Evolutionary conservation across 495 filamentous ascomycete species (phyloP).

Genomic region (Letharia columbiana): DNA sequence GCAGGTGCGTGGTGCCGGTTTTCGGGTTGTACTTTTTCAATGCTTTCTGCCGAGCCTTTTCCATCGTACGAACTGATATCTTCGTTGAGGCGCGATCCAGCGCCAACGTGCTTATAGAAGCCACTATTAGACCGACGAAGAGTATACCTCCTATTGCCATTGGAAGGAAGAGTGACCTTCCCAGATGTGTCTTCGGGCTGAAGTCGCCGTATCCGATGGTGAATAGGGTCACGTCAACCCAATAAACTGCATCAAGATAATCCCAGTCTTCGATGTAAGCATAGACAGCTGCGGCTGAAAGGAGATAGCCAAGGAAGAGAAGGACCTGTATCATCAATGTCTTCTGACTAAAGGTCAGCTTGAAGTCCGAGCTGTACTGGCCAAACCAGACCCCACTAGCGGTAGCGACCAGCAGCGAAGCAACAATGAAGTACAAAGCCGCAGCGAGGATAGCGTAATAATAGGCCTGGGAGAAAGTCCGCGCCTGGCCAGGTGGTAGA

Average conservation of each 20-base stretch:
- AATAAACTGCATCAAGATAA: slow-evolving; percentile 71
- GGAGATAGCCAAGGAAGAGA: slow-evolving; percentile 59
- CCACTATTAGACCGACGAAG: slow-evolving; percentile 73
- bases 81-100: slow-evolving; percentile 63
- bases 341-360: slow-evolving; percentile 59
- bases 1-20: slow-evolving; percentile 40
- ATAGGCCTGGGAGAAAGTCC: slow-evolving; percentile 58
- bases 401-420: slow-evolving; percentile 57
- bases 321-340: slow-evolving; percentile 83
- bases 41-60: slow-evolving; percentile 32
- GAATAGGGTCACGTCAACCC: slow-evolving; percentile 49
- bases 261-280: slow-evolving; percentile 62
- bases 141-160: slow-evolving; percentile 71
- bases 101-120: slow-evolving; percentile 63
- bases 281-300: slow-evolving; percentile 61
- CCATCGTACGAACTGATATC: slow-evolving; percentile 55
- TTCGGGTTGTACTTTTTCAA: slow-evolving; percentile 7
- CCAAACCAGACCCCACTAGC: slow-evolving; percentile 50
- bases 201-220: neutral
- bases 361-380: slow-evolving; percentile 58
- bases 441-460: slow-evolving; percentile 72
- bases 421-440: slow-evolving; percentile 61
- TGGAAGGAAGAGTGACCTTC: slow-evolving; percentile 61
- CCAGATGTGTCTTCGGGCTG: slow-evolving; percentile 25
- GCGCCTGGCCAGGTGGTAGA: slow-evolving; percentile 31